These are phyloP conservation scores for Francoa sonchifolia DNA, from an alignment of 441 rosid species.

Conservation along the genomic window DNA sequence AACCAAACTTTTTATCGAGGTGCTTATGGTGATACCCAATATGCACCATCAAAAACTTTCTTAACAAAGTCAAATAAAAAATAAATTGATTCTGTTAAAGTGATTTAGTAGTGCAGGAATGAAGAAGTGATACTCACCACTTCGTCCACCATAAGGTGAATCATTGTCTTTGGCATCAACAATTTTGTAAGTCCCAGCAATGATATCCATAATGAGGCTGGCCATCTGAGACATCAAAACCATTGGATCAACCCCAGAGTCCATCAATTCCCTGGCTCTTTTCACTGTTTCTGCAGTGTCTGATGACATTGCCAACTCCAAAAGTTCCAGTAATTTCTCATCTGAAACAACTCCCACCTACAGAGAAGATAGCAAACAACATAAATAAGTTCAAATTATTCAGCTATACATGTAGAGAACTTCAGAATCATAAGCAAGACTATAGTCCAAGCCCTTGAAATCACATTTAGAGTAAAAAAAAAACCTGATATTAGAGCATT, in stretches of 20 bases:
- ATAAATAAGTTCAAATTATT: slow-evolving; percentile 5
- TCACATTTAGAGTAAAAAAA: slow-evolving; percentile 4
- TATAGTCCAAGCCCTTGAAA: too few relatives aligned
- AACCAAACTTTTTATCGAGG: not conserved
- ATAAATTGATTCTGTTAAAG: too few relatives aligned
- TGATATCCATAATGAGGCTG: slow-evolving; percentile 91
- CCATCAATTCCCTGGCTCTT: slow-evolving; percentile 88
- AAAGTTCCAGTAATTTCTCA: slow-evolving; percentile 78
- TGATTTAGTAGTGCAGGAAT: slow-evolving; percentile 2
- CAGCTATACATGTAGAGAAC: too few relatives aligned
- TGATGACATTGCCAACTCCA: slow-evolving; percentile 91
- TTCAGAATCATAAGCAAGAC: too few relatives aligned
- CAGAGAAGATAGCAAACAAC: slow-evolving; percentile 10
- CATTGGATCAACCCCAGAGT: slow-evolving; percentile 88
- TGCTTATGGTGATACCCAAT: not conserved
- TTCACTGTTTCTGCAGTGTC: slow-evolving; percentile 89
- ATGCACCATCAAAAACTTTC: too few relatives aligned
- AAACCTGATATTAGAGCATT: too few relatives aligned
- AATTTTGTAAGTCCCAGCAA: slow-evolving; percentile 70
- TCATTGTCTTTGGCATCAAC: slow-evolving; percentile 34
- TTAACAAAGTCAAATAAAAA: too few relatives aligned
- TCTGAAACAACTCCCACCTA: slow-evolving; percentile 96
- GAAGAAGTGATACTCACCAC: slow-evolving; percentile 46
- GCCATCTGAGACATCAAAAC: slow-evolving; percentile 96
- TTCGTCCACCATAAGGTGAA: slow-evolving; percentile 45